A percentile compares a stretch with the other conserved stretches of the same genome.
Conservation (phyloP, 192 early-diverging fungal species). For the Martensiomyces pterosporus region DNA sequence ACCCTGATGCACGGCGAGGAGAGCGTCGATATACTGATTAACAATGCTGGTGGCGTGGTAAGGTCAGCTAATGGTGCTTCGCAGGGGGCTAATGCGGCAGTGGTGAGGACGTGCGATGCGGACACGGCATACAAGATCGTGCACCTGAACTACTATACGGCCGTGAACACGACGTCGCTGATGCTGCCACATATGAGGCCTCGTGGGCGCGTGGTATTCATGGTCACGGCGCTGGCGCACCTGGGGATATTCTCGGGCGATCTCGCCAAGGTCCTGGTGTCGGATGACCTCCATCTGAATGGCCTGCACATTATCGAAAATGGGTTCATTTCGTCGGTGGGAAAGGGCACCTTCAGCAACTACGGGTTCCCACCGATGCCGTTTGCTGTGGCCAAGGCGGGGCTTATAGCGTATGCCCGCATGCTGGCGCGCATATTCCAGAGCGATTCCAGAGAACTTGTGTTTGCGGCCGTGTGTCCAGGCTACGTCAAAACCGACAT, state of each 20-base stretch:
- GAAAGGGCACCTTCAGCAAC: constrained; percentile 26
- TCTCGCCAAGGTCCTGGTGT: constrained; percentile 36
- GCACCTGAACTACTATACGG: constrained; percentile 42
- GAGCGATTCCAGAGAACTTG: constrained; percentile 16
- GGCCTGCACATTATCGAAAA: constrained; percentile 46
- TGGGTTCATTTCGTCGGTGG: constrained; percentile 43
- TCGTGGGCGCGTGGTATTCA: constrained; percentile 29
- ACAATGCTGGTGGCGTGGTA: constrained; percentile 47
- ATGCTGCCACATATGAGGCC: constrained; percentile 35
- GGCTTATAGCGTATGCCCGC: constrained; percentile 41
- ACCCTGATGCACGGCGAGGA: constrained; percentile 37
- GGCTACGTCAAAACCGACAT: constrained; percentile 41
- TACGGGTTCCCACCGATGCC: constrained; percentile 51
- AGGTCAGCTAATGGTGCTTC: background rate
- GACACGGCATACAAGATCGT: constrained; percentile 27
- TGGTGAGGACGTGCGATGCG: constrained; percentile 26
- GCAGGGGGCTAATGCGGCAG: no score
- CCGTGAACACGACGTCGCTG: constrained; percentile 28
- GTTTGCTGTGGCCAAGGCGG: constrained; percentile 47
- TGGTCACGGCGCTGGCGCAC: constrained; percentile 45
- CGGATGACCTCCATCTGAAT: constrained; percentile 25
- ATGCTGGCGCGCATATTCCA: constrained; percentile 31
- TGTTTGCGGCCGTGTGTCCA: constrained; percentile 48
- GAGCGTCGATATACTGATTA: constrained; percentile 43
- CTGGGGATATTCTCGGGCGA: constrained; percentile 50